Base-by-base conservation (phyloP, 805 yeast genomes). In the Starmerella bombicola region DNA sequence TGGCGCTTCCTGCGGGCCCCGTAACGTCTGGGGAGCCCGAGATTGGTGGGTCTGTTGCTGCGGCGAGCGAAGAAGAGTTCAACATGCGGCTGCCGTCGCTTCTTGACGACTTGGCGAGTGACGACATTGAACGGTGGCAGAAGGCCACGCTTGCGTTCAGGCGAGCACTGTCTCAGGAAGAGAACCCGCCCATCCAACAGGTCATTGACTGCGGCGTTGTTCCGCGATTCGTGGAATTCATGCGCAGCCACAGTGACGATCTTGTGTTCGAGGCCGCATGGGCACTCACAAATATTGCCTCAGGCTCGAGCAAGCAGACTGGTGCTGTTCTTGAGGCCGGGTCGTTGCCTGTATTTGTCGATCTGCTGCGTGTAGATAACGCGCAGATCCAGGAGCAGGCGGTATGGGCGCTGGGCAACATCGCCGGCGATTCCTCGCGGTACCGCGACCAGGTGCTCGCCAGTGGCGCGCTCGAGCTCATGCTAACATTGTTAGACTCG, bases 281-380 rank as follows among this genome's bases (percentile, higher is more conserved):
- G 98, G 97, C 97, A n/a, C 72, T 91, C 53, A 91, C 98, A 37
- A 91, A 91, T 60, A 88, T 91, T 61, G 97, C 97, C 18, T 83
- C 95, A 3, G 98, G 98, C 48, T 68, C 79, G 38, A 75, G 93
- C 31, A 80, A 75, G 35, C 97, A 91, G 64, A 91, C 98, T 17
- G 73, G 72, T 54, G 78, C 78, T 32, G 97, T 91, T 41, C 91
- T 91, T 42, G 88, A 85, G 48, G 78, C 88, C 3, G 93, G 88
- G 39, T 97, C 97, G 0, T 93, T 91, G 33, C 97, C 97, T 16
- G 67, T 76, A 41, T 85, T 91, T 62, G 94, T 91, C 33, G 71
- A 78, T 50, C 69, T 91, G 52, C 70, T 91, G 53, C 71, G 74
- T 54, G 80, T 95, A 3, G 74, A 74, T 43, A 82, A 93, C 31